phyloP scores from a whole-genome alignment of 1,139 yeast species.

The Arxiozyma slooffiae region DNA sequence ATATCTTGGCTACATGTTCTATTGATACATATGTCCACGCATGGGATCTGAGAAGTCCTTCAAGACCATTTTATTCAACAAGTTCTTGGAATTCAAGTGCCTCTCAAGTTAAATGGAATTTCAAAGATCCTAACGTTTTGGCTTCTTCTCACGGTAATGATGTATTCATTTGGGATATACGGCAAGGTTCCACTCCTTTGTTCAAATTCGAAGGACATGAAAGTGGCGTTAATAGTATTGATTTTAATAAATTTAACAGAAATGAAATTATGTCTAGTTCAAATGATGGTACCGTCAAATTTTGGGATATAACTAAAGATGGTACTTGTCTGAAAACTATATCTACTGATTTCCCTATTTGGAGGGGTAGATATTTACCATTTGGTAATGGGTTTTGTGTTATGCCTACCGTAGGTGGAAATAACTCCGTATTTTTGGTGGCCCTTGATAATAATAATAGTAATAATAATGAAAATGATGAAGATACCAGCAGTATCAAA shows the following conservation, averaged over 20 bases:
- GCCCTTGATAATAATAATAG: conserved; percentile 36
- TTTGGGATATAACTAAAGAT: conserved; percentile 57
- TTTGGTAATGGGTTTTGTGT: conserved; percentile 87
- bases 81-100: conserved; percentile 96
- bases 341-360: conserved; percentile 70
- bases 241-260: conserved; percentile 56
- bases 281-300: conserved; percentile 76
- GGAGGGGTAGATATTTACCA: conserved; percentile 73
- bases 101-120: conserved; percentile 90
- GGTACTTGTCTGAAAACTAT: conserved; percentile 50
- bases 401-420: conserved; percentile 86
- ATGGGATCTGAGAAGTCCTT: conserved; percentile 85
- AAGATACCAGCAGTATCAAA: conserved; percentile 4
- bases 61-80: conserved; percentile 60
- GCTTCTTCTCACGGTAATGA: conserved; percentile 82
- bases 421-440: conserved; percentile 59
- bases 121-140: conserved; percentile 58
- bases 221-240: conserved; percentile 82
- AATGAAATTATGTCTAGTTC: conserved; percentile 68
- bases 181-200: conserved; percentile 74
- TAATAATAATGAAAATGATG: conserved; percentile 29
- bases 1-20: conserved; percentile 84
- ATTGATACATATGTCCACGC: conserved; percentile 78
- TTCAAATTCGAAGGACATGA: conserved; percentile 60
- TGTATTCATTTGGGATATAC: conserved; percentile 76